phyloP scores from a whole-genome alignment of 495 filamentous ascomycete genomes.

The Xanthoparmelia taractica region DNA sequence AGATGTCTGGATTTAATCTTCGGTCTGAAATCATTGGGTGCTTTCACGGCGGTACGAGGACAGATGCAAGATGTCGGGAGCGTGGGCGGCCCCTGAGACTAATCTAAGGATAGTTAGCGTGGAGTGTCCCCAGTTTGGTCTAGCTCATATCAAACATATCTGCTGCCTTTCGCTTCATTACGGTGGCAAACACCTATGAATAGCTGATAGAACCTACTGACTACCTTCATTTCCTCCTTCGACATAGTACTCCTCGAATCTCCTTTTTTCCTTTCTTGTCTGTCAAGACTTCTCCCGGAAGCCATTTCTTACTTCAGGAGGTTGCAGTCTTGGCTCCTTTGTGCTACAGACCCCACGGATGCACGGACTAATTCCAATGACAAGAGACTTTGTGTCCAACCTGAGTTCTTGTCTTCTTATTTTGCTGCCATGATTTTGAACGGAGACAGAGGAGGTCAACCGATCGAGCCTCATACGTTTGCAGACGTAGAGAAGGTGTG shows the following conservation, averaged over 20 bases:
- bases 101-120: not conserved
- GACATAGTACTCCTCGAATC: not conserved
- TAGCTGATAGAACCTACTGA: not conserved
- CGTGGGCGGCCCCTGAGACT: too few species aligned
- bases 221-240: not conserved
- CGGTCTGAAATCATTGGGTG: not conserved
- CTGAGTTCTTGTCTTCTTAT: not conserved
- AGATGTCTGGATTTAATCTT: not conserved
- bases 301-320: not conserved
- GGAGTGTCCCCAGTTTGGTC: not conserved
- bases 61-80: not conserved
- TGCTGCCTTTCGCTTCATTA: not conserved
- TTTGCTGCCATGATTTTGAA: not conserved
- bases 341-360: not conserved
- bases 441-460: not conserved
- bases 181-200: not conserved
- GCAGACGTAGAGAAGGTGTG: conserved; percentile 16
- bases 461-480: conserved; percentile 4
- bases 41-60: too few species aligned
- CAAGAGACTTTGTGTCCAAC: not conserved
- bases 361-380: not conserved
- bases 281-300: not conserved
- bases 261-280: not conserved
- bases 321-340: conserved; percentile 3
- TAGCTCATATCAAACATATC: not conserved